Conservation (phyloP, 2,329 filamentous ascomycete species). For the Botryosphaeria dothidea region DNA sequence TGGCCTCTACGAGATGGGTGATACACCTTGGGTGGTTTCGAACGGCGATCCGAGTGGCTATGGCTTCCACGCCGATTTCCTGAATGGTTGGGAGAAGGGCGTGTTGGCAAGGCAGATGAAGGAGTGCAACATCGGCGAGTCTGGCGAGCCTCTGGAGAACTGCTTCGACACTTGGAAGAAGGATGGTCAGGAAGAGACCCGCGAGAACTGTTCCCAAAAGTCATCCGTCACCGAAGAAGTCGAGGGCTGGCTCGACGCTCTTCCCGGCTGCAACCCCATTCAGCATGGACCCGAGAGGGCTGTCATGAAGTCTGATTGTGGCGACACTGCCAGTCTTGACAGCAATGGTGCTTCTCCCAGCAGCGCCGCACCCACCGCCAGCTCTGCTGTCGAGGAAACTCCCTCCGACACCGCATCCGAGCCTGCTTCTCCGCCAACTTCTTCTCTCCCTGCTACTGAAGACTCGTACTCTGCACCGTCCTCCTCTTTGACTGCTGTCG, state of each 20-base stretch:
- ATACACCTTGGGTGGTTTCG: conserved; percentile 36
- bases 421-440: background rate
- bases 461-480: background rate
- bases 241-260: conserved; percentile 30
- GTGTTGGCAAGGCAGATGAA: conserved; percentile 37
- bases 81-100: conserved; percentile 40
- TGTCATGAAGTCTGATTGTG: conserved; percentile 21
- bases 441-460: background rate
- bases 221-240: conserved; percentile 17
- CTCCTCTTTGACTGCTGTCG: background rate
- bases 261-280: conserved; percentile 42
- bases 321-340: background rate
- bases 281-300: conserved; percentile 37
- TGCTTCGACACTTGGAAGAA: conserved; percentile 41
- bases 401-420: background rate
- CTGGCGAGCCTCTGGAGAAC: conserved; percentile 35
- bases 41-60: conserved; percentile 40
- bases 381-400: background rate
- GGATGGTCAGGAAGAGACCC: conserved; percentile 25
- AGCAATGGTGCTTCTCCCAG: conserved; percentile 24
- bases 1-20: conserved; percentile 32
- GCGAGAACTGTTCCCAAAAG: conserved; percentile 31
- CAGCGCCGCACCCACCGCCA: conserved; percentile 16
- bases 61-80: conserved; percentile 40
- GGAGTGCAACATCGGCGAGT: conserved; percentile 40